Base-by-base conservation (phyloP, 1,284 basidiomycete species). In the Cutaneotrichosporon sp. region DNA sequence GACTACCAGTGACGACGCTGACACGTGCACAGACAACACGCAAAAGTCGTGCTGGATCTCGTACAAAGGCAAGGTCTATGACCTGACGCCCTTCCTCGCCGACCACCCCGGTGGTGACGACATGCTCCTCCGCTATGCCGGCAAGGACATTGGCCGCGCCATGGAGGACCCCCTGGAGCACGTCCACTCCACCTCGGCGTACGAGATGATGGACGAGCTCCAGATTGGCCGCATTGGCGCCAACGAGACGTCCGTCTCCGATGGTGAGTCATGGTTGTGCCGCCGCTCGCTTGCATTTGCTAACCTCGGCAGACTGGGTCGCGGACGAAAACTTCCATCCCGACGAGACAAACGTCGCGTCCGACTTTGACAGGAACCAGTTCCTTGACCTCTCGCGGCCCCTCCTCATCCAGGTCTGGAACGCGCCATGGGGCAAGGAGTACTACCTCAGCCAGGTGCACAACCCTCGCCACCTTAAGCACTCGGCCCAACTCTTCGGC, bases 381-480 rank as follows among this genome's bases (percentile, higher is more conserved):
- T 99, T 99, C 77, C 79, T 99, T 58, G 94, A 99, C 73, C 81
- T 99, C 26, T 81, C 83, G 61, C 84, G 86, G 72, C 91, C 96
- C 3, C 75, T 99, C 12, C 54, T 72, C 14, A 51, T 55, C 34
- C 69, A 72, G 54, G 69, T 73, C 1, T 70, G 67, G 67, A 50
- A 53, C 30, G 70, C 71, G 4, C 63, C 62, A 13, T 70, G 49
- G 63, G 86, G 86, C 68, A 98, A 98, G 79, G 84, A 87, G 20
- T 98, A 96, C 72, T 98, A 98, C 74, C 80, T 98, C 49, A 83
- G 90, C 68, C 94, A 98, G 75, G 91, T 98, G 0, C 94, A 98
- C 75, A 90, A 94, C 75, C 89, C 94, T 8, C 84, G 94, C 45
- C 96, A 98, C 74, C 74, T 96, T 49, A 80, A 85, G 26, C 81